A percentile compares a stretch with the other conserved stretches of the same genome.
Evolutionary conservation across 2,329 filamentous ascomycete genomes (phyloP).

Genomic region (Claviceps maximensis): DNA sequence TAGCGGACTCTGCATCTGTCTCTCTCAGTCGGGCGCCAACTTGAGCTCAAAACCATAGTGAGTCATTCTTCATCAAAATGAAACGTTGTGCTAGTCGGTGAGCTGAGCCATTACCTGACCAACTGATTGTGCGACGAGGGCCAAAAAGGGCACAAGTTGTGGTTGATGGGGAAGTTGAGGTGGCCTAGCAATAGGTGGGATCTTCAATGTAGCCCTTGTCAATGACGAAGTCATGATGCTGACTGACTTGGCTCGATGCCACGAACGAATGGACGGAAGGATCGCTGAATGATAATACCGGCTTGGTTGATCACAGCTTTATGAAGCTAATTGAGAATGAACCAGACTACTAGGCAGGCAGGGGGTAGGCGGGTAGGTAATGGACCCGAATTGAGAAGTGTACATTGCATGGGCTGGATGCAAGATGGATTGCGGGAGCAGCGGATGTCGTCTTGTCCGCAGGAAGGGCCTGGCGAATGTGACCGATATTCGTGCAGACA

Average conservation of each 20-base stretch:
- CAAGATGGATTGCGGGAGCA: background rate
- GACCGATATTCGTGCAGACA: background rate
- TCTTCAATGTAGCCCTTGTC: background rate
- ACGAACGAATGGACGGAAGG: background rate
- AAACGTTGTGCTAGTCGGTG: background rate
- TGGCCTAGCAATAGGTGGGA: background rate
- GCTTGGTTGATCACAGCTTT: background rate
- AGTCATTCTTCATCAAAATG: background rate
- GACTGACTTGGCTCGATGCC: background rate
- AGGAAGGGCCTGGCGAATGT: background rate
- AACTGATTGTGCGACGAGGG: too few relatives aligned
- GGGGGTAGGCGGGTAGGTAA: too few relatives aligned
- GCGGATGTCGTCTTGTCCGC: background rate
- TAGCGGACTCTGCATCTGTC: too few relatives aligned
- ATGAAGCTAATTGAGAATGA: background rate
- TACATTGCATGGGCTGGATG: background rate
- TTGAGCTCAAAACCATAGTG: background rate
- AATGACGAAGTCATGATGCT: background rate
- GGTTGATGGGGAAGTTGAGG: background rate
- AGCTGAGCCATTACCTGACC: background rate
- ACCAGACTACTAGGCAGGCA: background rate
- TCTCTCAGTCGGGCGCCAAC: background rate
- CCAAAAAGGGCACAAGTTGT: background rate
- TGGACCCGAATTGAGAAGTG: background rate
- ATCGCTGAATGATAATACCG: background rate